Evolutionary conservation across 2,329 filamentous ascomycete species (phyloP).

Genomic region (Knufia petricola): DNA sequence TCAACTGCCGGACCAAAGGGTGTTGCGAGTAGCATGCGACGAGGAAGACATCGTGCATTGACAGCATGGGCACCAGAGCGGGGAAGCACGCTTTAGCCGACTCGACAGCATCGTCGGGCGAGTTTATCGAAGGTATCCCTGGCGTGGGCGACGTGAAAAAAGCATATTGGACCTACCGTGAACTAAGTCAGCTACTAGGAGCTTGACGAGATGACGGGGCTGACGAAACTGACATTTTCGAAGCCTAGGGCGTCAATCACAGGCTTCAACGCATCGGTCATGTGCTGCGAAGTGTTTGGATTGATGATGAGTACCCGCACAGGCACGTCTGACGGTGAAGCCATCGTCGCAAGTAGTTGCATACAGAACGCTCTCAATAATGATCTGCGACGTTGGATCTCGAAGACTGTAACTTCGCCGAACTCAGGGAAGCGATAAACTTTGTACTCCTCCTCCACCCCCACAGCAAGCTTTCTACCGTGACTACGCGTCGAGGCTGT

Average conservation of each 20-base stretch:
- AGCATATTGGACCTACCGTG: conserved; percentile 36
- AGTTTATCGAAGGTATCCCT: conserved; percentile 68
- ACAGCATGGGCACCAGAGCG: conserved; percentile 37
- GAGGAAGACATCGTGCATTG: conserved; percentile 60
- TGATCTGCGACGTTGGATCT: no score
- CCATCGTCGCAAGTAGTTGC: background rate
- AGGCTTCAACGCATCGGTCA: conserved; percentile 35
- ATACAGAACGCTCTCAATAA: no score
- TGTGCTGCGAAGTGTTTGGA: conserved; percentile 36
- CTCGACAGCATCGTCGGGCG: conserved; percentile 54
- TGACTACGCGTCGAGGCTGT: no score
- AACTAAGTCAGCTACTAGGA: background rate
- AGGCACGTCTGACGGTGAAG: background rate
- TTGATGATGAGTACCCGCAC: conserved; percentile 34
- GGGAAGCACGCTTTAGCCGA: conserved; percentile 55
- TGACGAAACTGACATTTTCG: conserved; percentile 23
- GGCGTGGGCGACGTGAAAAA: conserved; percentile 56
- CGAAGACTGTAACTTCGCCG: no score
- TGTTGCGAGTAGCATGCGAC: conserved; percentile 86
- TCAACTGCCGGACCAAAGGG: conserved; percentile 58
- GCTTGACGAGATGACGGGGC: background rate
- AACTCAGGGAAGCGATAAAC: no score
- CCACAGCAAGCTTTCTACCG: no score
- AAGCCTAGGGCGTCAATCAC: conserved; percentile 31
- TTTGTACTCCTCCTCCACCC: no score